These are phyloP conservation scores for Ensete glaucum DNA, from an alignment of 176 grass and related monocot species.

Conservation along the genomic window DNA sequence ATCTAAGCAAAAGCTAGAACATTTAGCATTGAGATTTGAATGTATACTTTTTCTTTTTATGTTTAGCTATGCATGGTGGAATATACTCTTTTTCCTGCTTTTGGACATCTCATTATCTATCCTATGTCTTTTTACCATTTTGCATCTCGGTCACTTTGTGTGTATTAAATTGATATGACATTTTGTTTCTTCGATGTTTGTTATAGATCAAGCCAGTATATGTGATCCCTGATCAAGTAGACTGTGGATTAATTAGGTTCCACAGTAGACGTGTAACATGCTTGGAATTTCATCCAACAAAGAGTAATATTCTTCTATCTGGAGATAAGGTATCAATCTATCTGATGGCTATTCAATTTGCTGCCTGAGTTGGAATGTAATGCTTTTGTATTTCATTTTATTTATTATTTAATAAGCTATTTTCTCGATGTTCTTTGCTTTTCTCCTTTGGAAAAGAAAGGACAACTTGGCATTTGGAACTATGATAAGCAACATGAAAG, in stretches of 20 bases:
- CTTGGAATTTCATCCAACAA: constrained; percentile 90
- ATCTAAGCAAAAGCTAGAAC: too few species aligned
- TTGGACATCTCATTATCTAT: background rate
- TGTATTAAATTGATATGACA: background rate
- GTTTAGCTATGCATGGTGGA: background rate
- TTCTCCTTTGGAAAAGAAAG: constrained; percentile 49
- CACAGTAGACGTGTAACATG: constrained; percentile 74
- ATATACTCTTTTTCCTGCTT: background rate
- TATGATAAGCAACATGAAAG: constrained; percentile 84
- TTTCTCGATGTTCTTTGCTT: background rate
- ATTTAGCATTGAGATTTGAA: too few species aligned
- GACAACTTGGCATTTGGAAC: constrained; percentile 82
- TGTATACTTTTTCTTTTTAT: too few species aligned
- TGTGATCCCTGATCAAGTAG: constrained; percentile 64
- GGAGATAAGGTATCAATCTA: constrained; percentile 69
- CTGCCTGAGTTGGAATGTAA: background rate
- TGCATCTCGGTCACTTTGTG: background rate
- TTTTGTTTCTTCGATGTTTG: background rate
- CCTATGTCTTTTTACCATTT: background rate
- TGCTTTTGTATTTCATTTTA: background rate
- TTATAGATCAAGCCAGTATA: constrained; percentile 55
- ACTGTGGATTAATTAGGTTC: constrained; percentile 82
- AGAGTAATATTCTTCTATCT: constrained; percentile 63
- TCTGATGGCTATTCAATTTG: background rate
- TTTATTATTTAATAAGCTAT: constrained; percentile 8